Evolutionary conservation across 2,329 filamentous ascomycete species (phyloP).

Genomic region (Dendrostoma leiphaemia): DNA sequence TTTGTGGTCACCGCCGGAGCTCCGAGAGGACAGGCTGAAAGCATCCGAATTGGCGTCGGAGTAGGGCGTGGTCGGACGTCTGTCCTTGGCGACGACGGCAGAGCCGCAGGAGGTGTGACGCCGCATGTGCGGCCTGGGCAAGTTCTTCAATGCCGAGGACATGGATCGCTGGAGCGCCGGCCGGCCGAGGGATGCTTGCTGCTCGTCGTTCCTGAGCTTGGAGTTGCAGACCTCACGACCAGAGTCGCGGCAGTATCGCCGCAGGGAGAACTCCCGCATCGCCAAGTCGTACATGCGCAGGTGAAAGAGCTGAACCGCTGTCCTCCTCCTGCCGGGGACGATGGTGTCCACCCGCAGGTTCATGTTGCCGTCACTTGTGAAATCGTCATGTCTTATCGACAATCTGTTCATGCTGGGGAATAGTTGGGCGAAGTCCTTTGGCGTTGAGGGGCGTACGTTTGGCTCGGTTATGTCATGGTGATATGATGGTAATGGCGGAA

Average conservation of each 20-base stretch:
- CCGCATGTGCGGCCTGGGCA: conserved; percentile 32
- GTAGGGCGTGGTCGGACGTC: conserved; percentile 35
- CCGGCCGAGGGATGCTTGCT: conserved; percentile 43
- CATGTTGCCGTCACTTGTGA: conserved; percentile 91
- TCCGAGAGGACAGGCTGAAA: conserved; percentile 28
- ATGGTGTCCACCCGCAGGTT: conserved; percentile 87
- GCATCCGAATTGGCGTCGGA: conserved; percentile 32
- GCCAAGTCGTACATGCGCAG: conserved; percentile 90
- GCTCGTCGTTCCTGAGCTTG: conserved; percentile 66
- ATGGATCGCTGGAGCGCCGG: conserved; percentile 46
- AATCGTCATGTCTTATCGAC: conserved; percentile 84
- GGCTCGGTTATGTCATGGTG: conserved; percentile 60
- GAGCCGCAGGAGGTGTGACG: conserved; percentile 35
- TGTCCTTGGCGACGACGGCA: conserved; percentile 24
- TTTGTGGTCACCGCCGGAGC: conserved; percentile 19
- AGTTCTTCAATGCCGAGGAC: conserved; percentile 46
- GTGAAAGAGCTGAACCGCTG: conserved; percentile 80
- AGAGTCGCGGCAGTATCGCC: conserved; percentile 88
- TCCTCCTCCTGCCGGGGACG: conserved; percentile 62
- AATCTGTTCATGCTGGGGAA: conserved; percentile 84
- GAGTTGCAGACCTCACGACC: conserved; percentile 91
- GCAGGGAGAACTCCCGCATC: conserved; percentile 82
- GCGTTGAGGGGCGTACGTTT: conserved; percentile 72
- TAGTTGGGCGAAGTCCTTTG: conserved; percentile 76
- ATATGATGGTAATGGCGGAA: conserved; percentile 57